Conservation (phyloP, 257 asterid species). For the Nicotiana knightiana region DNA sequence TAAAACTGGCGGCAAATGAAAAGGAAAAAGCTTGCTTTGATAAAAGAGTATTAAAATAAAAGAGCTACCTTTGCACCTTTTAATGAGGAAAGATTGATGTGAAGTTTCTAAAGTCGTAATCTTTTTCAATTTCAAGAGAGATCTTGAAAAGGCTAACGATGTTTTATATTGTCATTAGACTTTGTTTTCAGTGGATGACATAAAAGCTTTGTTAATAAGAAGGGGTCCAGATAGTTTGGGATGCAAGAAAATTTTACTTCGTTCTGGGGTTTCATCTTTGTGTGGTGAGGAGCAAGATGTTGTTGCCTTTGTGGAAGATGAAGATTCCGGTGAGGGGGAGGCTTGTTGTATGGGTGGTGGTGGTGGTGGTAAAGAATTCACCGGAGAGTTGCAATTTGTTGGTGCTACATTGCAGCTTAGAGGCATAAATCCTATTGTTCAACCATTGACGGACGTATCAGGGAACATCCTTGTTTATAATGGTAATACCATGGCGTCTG, state of each 20-base stretch:
- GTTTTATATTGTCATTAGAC: slow-evolving; percentile 17
- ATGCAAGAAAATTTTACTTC: slow-evolving; percentile 37
- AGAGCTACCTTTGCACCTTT: not conserved
- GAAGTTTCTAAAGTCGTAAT: not conserved
- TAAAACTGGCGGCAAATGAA: not conserved
- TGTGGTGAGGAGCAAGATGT: slow-evolving; percentile 17
- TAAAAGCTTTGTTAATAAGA: slow-evolving; percentile 51
- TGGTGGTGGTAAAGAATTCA: slow-evolving; percentile 17
- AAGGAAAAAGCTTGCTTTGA: not conserved
- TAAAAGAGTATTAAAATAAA: not conserved
- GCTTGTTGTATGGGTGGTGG: not conserved
- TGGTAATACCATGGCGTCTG: slow-evolving; percentile 37
- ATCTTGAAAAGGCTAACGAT: not conserved
- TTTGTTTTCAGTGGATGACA: slow-evolving; percentile 48
- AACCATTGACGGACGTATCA: slow-evolving; percentile 65
- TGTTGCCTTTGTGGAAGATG: slow-evolving; percentile 22
- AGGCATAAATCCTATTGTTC: slow-evolving; percentile 61
- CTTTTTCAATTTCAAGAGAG: not conserved
- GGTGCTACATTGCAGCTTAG: slow-evolving; percentile 94
- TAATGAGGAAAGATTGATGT: not conserved
- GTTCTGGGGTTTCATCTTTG: slow-evolving; percentile 15
- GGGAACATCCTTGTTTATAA: slow-evolving; percentile 85
- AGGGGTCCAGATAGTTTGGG: slow-evolving; percentile 95
- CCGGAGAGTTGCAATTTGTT: slow-evolving; percentile 46
- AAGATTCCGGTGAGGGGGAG: slow-evolving; percentile 5